Conservation (phyloP, 2,329 filamentous ascomycete species). For the Talaromyces sp. region DNA sequence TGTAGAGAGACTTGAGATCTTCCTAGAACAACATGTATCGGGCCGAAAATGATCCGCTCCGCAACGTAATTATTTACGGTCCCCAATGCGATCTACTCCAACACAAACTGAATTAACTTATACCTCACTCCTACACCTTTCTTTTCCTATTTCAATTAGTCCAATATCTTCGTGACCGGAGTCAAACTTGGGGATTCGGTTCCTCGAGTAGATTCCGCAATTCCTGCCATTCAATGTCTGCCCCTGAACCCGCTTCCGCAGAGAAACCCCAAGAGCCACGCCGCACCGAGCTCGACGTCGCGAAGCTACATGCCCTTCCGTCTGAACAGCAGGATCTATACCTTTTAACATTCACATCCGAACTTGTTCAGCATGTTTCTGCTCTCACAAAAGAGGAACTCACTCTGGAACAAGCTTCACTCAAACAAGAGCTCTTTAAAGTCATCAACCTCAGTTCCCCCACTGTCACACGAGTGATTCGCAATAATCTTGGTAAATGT, state of each 20-base stretch:
- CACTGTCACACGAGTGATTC: constrained; percentile 77
- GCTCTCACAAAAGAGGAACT: constrained; percentile 69
- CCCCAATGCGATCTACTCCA: not conserved
- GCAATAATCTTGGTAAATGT: constrained; percentile 81
- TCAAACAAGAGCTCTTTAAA: constrained; percentile 93
- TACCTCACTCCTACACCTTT: not conserved
- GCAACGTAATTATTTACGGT: constrained; percentile 17
- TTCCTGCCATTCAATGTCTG: constrained; percentile 33
- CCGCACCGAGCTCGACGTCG: constrained; percentile 68
- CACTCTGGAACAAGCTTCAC: constrained; percentile 79
- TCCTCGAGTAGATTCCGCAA: constrained; percentile 10
- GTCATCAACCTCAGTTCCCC: constrained; percentile 79
- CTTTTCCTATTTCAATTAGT: not conserved
- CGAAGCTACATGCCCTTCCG: constrained; percentile 82
- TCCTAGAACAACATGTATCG: constrained; percentile 5
- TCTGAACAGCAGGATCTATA: constrained; percentile 95
- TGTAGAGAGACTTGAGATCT: not conserved
- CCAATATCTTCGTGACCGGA: not conserved
- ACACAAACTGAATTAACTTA: not conserved
- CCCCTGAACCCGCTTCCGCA: constrained; percentile 29
- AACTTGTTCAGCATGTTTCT: constrained; percentile 72
- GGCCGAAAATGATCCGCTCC: constrained; percentile 22
- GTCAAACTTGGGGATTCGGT: constrained; percentile 3
- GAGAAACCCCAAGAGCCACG: constrained; percentile 30
- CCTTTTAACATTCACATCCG: constrained; percentile 80